phyloP scores from a whole-genome alignment of 306 rosid genomes.

The Cicer bijugum region DNA sequence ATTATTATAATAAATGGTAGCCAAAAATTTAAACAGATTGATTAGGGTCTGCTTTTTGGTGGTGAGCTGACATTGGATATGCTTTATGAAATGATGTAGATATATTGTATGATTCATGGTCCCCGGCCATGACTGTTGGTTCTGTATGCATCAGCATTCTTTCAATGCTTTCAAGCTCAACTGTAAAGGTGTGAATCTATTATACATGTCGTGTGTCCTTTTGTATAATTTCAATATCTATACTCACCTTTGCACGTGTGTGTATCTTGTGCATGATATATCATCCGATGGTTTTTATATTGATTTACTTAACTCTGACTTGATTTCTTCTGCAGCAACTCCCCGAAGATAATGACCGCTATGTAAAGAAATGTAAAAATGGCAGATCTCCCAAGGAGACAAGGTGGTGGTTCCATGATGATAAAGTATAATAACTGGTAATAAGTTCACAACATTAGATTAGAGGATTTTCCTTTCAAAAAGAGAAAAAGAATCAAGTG shows the following conservation, averaged over 20 bases:
- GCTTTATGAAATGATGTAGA: slow-evolving; percentile 62
- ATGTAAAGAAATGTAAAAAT: slow-evolving; percentile 97
- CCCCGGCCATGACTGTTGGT: slow-evolving; percentile 99
- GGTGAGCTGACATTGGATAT: slow-evolving; percentile 47
- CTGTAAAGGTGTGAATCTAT: slow-evolving; percentile 71
- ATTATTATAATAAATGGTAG: neutral
- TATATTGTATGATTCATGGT: slow-evolving; percentile 99
- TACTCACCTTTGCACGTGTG: neutral
- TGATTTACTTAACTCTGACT: slow-evolving; percentile 13
- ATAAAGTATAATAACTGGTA: slow-evolving; percentile 68
- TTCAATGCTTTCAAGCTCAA: slow-evolving; percentile 99
- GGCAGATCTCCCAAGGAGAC: slow-evolving; percentile 99
- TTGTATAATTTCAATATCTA: neutral
- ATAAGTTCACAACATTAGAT: slow-evolving; percentile 55
- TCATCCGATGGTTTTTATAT: slow-evolving; percentile 18
- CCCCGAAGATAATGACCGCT: slow-evolving; percentile 99
- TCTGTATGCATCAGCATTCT: slow-evolving; percentile 99
- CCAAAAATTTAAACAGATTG: slow-evolving; percentile 5
- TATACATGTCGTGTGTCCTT: slow-evolving; percentile 27
- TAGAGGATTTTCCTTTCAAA: slow-evolving; percentile 58
- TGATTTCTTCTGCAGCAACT: slow-evolving; percentile 80
- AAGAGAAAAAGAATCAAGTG: slow-evolving; percentile 50
- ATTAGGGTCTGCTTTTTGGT: slow-evolving; percentile 25
- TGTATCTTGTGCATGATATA: neutral
- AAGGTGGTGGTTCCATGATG: slow-evolving; percentile 99